These are phyloP conservation scores for Rheum nobile DNA, from an alignment of 148 eudicot genomes.

Conservation along the genomic window DNA sequence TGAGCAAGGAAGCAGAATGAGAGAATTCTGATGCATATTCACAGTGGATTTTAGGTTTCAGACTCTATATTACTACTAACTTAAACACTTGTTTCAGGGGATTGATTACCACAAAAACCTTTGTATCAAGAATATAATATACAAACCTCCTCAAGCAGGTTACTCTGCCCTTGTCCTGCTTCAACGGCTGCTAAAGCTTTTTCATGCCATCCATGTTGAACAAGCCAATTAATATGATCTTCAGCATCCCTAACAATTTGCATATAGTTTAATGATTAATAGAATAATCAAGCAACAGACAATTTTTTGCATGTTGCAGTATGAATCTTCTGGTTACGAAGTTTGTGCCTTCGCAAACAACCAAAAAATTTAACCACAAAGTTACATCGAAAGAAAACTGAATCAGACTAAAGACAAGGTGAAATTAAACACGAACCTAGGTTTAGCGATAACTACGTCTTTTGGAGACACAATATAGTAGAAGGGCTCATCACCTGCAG, in stretches of 20 bases:
- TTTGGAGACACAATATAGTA: constrained; percentile 95
- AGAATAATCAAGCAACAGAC: not conserved
- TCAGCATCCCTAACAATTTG: constrained; percentile 69
- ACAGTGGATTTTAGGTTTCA: not conserved
- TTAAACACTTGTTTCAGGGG: not conserved
- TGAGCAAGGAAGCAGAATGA: not conserved
- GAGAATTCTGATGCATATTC: not conserved
- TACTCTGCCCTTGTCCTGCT: constrained; percentile 80
- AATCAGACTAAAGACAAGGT: constrained; percentile 26
- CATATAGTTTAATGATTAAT: not conserved
- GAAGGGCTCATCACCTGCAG: constrained; percentile 93
- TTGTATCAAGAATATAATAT: not conserved
- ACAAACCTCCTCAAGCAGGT: constrained; percentile 86
- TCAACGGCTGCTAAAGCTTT: constrained; percentile 92
- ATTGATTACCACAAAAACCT: not conserved
- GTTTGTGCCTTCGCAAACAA: not conserved
- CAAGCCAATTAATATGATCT: constrained; percentile 97
- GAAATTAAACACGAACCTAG: constrained; percentile 55
- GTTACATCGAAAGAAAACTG: not conserved
- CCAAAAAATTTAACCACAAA: not conserved
- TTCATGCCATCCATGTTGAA: constrained; percentile 92
- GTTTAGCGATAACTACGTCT: constrained; percentile 94
- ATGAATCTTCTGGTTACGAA: not conserved
- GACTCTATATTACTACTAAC: not conserved
- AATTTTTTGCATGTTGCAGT: not conserved